These are phyloP conservation scores for Hyaloscypha hepaticicola DNA, from an alignment of 495 filamentous ascomycete species.

Conservation along the genomic window DNA sequence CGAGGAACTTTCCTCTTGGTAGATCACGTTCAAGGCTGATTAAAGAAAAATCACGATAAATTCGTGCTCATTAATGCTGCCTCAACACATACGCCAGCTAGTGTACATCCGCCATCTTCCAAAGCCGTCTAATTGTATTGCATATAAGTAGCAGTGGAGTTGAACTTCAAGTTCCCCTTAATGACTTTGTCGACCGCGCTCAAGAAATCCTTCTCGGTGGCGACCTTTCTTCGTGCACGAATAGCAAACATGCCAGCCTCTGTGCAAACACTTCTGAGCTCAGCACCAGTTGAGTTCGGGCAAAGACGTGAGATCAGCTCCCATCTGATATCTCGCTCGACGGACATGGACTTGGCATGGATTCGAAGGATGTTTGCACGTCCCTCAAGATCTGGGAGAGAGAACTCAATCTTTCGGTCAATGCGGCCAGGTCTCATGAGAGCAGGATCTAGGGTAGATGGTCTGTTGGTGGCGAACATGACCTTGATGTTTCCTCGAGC, in stretches of 20 bases:
- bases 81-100: constrained; percentile 34
- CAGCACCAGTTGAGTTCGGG: constrained; percentile 95
- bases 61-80: constrained; percentile 21
- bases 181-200: constrained; percentile 98
- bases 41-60: neutral
- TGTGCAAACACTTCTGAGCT: constrained; percentile 93
- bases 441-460: constrained; percentile 92
- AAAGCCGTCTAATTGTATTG: constrained; percentile 82
- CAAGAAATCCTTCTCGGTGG: constrained; percentile 98
- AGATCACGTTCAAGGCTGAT: too few species aligned
- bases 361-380: constrained; percentile 97
- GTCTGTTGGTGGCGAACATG: constrained; percentile 99
- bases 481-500: constrained; percentile 98
- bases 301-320: constrained; percentile 95
- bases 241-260: constrained; percentile 99
- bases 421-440: constrained; percentile 97
- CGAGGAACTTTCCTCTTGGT: too few species aligned
- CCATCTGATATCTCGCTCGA: constrained; percentile 98
- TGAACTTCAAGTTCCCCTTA: constrained; percentile 99
- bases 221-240: constrained; percentile 93
- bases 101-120: constrained; percentile 27
- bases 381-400: constrained; percentile 92
- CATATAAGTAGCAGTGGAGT: constrained; percentile 97
- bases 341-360: constrained; percentile 99
- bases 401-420: constrained; percentile 98